These are phyloP conservation scores for Phlebopus sp. DNA, from an alignment of 1,284 basidiomycete species.

Conservation along the genomic window DNA sequence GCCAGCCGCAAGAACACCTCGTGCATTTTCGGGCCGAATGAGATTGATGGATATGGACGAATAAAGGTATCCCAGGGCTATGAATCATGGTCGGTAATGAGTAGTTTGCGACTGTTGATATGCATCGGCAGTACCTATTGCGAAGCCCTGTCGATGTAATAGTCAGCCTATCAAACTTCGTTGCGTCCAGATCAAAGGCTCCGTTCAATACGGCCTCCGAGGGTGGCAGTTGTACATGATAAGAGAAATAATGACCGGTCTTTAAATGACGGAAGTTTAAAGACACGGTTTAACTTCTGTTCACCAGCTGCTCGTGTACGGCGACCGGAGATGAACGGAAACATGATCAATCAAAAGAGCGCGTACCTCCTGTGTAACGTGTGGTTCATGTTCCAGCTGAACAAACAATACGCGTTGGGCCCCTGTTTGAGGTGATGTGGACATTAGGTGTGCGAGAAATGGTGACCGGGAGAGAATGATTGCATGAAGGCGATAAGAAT, in stretches of 20 bases:
- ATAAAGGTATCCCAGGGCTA: constrained; percentile 78
- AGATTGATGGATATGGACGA: constrained; percentile 66
- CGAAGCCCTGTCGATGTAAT: constrained; percentile 54
- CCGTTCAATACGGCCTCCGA: constrained; percentile 22
- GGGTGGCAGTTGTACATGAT: constrained; percentile 12
- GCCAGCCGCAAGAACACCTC: constrained; percentile 77
- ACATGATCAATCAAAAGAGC: constrained; percentile 16
- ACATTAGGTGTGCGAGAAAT: constrained; percentile 81
- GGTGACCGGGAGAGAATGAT: constrained; percentile 85
- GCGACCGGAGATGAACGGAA: constrained; percentile 28
- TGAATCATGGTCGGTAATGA: constrained; percentile 17
- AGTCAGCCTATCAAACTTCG: constrained; percentile 18
- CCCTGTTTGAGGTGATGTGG: constrained; percentile 61
- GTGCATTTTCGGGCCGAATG: constrained; percentile 73
- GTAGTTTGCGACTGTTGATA: constrained; percentile 4
- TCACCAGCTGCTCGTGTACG: constrained; percentile 20
- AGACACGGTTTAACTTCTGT: constrained; percentile 21
- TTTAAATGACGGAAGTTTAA: constrained; percentile 19
- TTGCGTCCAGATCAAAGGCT: constrained; percentile 4
- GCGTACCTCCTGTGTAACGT: constrained; percentile 79
- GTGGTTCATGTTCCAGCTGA: constrained; percentile 71
- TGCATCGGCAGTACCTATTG: constrained; percentile 49
- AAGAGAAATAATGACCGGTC: constrained; percentile 14
- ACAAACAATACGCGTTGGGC: constrained; percentile 70
- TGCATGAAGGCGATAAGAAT: constrained; percentile 71